Evolutionary conservation across 2,329 filamentous ascomycete genomes (phyloP), one percentile per base, ranked within the genome.

Genomic region (Nothomitra cinnamomea): DNA sequence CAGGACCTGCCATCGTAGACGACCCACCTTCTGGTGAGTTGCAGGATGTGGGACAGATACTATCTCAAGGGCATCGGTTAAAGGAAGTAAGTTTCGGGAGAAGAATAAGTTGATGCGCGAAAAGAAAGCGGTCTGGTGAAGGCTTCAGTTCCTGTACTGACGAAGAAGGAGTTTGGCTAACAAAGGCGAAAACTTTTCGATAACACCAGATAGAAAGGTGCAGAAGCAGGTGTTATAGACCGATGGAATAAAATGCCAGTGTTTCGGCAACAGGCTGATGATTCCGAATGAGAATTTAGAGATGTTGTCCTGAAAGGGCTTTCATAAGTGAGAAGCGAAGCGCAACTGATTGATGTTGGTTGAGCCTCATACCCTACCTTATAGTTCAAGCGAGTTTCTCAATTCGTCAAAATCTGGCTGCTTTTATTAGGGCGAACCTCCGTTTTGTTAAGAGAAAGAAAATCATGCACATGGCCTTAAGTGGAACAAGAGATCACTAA

Each of bases 1-100:
- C 36, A 47, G 45, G 45, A 25, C 40, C 52, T 2, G 45, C 45
- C 45, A 49, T 49, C 45, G 25, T 28, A n/a, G 28, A 35, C 45
- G 32, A 49, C 45, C 45, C 45, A 49, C 45, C 45, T n/a, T 49
- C 4, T 25, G 45, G 45, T 49, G 45, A 49, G 45, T 22, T 28
- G 25, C 25, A 32, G 45, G 13, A 19, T 49, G 45, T 10, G n/a
- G n/a, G 28, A 35, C 24, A 28, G 19, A 49, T 17, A 17, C 45
- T 49, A 49, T 49, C 45, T 49, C 25, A 28, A 10, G n/a, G 15
- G 17, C 45, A 49, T 49, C 25, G 24, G 24, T 32, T 49, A 28
- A 49, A 35, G 13, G 24, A 4, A 28, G 45, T 28, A 49, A 49
- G 22, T 28, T 49, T 35, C 4, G 19, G 19, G 12, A 45, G 42